Percentiles rank a stretch among this genome's conserved stretches.
Conservation (phyloP, 306 rosid genomes). For the Biancaea sappan region DNA sequence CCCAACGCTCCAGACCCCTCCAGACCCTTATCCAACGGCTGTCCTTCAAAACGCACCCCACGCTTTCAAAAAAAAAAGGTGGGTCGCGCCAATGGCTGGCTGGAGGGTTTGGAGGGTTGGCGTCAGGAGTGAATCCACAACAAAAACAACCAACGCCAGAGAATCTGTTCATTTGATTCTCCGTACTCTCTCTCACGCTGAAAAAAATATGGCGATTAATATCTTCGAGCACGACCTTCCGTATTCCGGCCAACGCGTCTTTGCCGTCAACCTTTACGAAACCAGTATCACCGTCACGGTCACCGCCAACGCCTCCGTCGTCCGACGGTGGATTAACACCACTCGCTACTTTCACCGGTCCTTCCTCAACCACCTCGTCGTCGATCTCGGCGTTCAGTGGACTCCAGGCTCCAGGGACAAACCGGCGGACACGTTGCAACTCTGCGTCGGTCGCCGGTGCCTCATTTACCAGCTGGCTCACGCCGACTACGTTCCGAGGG, state of each 20-base stretch:
- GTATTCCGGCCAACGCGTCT: background rate
- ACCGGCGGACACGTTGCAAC: conserved; percentile 44
- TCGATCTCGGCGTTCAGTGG: conserved; percentile 65
- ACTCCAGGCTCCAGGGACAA: conserved; percentile 3
- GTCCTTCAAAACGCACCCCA: too few species aligned
- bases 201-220: background rate
- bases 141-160: too few species aligned
- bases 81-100: too few species aligned
- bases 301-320: conserved; percentile 35
- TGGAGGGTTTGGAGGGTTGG: too few species aligned
- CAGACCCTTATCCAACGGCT: too few species aligned
- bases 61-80: too few species aligned
- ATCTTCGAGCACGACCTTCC: background rate
- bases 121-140: too few species aligned
- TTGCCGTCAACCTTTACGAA: background rate
- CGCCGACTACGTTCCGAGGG: background rate
- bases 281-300: conserved; percentile 6
- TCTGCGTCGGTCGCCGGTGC: conserved; percentile 49
- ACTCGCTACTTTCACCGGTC: background rate
- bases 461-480: conserved; percentile 39
- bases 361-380: conserved; percentile 25
- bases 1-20: too few species aligned
- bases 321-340: conserved; percentile 32
- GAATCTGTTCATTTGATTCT: background rate
- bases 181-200: too few species aligned